phyloP scores from a whole-genome alignment of 768 basidiomycete genomes.

The Suillus ampliporus region DNA sequence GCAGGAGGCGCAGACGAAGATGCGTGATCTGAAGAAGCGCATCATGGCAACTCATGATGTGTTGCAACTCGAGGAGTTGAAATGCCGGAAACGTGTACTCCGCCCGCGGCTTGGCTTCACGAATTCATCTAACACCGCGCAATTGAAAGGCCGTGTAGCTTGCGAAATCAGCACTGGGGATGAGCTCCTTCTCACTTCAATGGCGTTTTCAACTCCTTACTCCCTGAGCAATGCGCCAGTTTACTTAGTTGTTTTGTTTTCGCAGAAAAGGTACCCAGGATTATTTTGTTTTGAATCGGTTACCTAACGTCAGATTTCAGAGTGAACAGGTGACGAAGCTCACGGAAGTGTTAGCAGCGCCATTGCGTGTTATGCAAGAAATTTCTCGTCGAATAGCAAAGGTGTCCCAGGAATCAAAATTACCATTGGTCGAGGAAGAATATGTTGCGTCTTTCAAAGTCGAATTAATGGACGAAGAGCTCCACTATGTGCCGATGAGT shows the following conservation, averaged over 20 bases:
- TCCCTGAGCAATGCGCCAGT: constrained; percentile 92
- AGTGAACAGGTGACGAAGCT: constrained; percentile 86
- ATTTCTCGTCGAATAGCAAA: constrained; percentile 95
- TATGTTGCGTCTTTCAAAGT: constrained; percentile 98
- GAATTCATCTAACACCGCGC: constrained; percentile 87
- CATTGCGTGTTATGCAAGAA: constrained; percentile 94
- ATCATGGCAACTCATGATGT: constrained; percentile 92
- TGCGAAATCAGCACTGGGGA: constrained; percentile 99
- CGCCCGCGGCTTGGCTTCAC: constrained; percentile 94
- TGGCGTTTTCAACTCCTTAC: constrained; percentile 89
- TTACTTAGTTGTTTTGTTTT: constrained; percentile 98
- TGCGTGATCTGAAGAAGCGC: constrained; percentile 81
- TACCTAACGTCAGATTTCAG: constrained; percentile 43
- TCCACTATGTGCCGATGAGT: no score
- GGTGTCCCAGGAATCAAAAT: constrained; percentile 92
- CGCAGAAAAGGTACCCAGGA: constrained; percentile 79
- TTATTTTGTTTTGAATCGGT: not conserved
- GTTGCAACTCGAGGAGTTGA: constrained; percentile 95
- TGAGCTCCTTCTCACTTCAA: constrained; percentile 97
- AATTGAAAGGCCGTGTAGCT: constrained; percentile 97
- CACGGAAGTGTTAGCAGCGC: constrained; percentile 92
- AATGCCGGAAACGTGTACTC: constrained; percentile 91
- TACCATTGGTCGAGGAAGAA: constrained; percentile 88
- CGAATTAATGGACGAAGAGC: constrained; percentile 98
- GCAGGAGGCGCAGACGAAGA: constrained; percentile 67